Evolutionary conservation across 2,329 filamentous ascomycete genomes (phyloP).

Genomic region (Fusarium begoniae): DNA sequence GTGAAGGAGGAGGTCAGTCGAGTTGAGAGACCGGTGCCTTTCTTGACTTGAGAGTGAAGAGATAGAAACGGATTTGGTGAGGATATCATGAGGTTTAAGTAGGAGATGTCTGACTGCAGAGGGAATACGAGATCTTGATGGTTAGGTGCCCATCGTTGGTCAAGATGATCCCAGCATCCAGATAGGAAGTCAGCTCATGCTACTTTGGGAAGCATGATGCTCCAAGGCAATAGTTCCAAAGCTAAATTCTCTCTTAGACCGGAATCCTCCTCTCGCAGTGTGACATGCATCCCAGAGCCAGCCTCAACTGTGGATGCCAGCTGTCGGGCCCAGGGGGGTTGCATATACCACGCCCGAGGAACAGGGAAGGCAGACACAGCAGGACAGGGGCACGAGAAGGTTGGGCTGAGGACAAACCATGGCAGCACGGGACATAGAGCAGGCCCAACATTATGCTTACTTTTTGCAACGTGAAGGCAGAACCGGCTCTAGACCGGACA

Average conservation of each 20-base stretch:
- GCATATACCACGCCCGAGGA: slow-evolving; percentile 3
- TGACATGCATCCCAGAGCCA: slow-evolving; percentile 28
- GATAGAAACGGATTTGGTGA: not conserved
- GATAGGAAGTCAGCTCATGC: slow-evolving; percentile 32
- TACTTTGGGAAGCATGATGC: slow-evolving; percentile 26
- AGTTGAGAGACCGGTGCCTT: slow-evolving; percentile 24
- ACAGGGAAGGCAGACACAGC: slow-evolving; percentile 3
- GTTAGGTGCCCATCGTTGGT: not conserved
- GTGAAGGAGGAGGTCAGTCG: slow-evolving; percentile 14
- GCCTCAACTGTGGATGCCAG: slow-evolving; percentile 36
- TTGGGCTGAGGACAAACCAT: slow-evolving; percentile 6
- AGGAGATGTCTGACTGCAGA: not conserved
- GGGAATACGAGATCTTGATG: slow-evolving; percentile 10
- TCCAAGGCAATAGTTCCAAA: slow-evolving; percentile 27
- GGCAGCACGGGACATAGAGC: not conserved
- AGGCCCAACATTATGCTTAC: slow-evolving; percentile 25
- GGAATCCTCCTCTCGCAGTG: not conserved
- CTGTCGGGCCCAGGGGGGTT: slow-evolving; percentile 16
- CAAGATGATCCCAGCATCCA: slow-evolving; percentile 4
- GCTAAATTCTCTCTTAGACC: slow-evolving; percentile 17
- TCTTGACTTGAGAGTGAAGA: slow-evolving; percentile 30
- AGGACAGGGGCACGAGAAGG: not conserved
- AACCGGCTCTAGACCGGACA: not conserved
- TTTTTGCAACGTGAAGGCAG: not conserved
- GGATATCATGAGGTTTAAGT: slow-evolving; percentile 31